Conservation (phyloP, 108 stramenopile species). For the Aurantiochytrium sp. region DNA sequence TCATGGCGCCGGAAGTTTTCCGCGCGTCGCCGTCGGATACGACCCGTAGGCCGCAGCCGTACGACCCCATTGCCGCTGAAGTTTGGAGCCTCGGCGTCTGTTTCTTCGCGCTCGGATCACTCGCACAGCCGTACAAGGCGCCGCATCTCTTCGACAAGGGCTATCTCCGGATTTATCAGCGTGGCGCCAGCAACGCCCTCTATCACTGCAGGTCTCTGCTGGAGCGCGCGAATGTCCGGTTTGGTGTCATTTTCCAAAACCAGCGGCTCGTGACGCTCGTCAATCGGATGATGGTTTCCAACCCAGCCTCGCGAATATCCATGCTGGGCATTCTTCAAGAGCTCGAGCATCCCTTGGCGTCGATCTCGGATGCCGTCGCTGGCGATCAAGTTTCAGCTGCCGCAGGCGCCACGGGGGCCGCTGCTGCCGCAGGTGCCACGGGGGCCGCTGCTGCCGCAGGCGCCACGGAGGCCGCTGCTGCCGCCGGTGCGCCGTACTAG, state of each 20-base stretch:
- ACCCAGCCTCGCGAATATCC: neutral
- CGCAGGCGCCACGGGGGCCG: too few species aligned
- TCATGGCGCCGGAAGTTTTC: neutral
- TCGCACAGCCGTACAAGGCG: neutral
- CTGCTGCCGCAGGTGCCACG: too few species aligned
- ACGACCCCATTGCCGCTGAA: neutral
- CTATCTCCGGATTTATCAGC: neutral
- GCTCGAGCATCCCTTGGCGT: neutral
- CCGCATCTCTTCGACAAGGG: neutral
- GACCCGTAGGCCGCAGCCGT: neutral
- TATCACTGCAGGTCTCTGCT: neutral
- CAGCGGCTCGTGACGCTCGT: neutral
- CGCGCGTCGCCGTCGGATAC: too few species aligned
- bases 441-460: too few species aligned
- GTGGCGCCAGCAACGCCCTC: neutral
- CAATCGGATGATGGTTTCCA: neutral
- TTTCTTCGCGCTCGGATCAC: neutral
- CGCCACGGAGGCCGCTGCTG: too few species aligned
- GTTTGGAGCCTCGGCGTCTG: neutral
- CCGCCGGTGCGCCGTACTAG: too few species aligned
- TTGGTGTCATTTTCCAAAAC: too few species aligned
- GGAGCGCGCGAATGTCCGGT: too few species aligned
- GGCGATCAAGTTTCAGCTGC: too few species aligned
- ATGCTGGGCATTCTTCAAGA: neutral
- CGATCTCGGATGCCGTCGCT: too few species aligned